Conservation (phyloP, 768 basidiomycete genomes). For the Pleurotus ostreatus region DNA sequence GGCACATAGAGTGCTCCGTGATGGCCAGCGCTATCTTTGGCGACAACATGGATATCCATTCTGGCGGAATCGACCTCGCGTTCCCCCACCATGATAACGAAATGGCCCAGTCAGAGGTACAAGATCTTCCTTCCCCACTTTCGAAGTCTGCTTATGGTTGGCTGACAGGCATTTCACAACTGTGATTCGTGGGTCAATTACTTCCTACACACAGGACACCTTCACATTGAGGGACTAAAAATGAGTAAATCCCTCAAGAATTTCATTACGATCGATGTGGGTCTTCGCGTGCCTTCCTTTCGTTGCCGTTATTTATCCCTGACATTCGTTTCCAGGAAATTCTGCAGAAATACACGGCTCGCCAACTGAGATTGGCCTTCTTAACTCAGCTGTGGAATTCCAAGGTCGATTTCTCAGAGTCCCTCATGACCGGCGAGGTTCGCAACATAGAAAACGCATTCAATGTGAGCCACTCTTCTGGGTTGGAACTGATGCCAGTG, state of each 20-base stretch:
- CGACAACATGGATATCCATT: conserved; percentile 94
- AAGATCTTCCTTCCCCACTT: conserved; percentile 13
- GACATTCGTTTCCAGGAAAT: conserved; percentile 60
- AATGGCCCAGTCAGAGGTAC: conserved; percentile 92
- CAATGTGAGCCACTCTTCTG: conserved; percentile 55
- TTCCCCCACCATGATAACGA: conserved; percentile 99
- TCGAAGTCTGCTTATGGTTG: conserved; percentile 2
- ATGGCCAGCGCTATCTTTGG: conserved; percentile 95
- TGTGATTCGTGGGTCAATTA: conserved; percentile 97
- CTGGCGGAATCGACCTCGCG: conserved; percentile 94
- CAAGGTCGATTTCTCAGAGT: conserved; percentile 92
- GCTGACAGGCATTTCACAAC: conserved; percentile 81
- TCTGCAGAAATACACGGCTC: conserved; percentile 72
- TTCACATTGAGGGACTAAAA: conserved; percentile 97
- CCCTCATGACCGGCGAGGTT: conserved; percentile 85
- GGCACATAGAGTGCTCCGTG: conserved; percentile 99
- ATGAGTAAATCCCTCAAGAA: conserved; percentile 99
- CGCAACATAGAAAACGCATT: conserved; percentile 77
- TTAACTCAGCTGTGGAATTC: conserved; percentile 88
- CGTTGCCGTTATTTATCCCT: conserved; percentile 6
- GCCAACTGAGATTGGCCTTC: conserved; percentile 91
- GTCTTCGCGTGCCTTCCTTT: conserved; percentile 19
- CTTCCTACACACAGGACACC: conserved; percentile 96
- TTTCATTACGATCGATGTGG: conserved; percentile 93
- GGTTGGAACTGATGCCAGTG: not conserved